phyloP scores from a whole-genome alignment of 2,329 filamentous ascomycete genomes.

The Botryosphaeria dothidea region DNA sequence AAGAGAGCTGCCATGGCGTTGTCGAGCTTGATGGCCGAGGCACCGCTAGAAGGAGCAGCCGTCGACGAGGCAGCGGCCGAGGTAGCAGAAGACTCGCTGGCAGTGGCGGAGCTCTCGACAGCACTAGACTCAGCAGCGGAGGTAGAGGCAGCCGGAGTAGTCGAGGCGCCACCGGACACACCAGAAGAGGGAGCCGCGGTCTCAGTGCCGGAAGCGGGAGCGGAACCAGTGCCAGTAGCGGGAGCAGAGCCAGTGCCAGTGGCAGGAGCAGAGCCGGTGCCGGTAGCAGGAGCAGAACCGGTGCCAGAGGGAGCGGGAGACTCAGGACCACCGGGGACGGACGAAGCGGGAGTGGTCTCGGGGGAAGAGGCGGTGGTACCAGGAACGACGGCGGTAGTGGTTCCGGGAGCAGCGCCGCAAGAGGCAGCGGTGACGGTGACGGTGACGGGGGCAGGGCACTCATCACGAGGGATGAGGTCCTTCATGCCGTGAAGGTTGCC shows the following conservation, averaged over 20 bases:
- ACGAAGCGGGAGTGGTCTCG: conserved; percentile 5
- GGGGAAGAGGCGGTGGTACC: background rate
- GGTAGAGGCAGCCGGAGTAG: background rate
- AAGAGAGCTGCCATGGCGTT: conserved; percentile 18
- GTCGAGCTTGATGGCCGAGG: conserved; percentile 1
- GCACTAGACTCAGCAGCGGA: background rate
- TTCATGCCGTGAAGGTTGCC: conserved; percentile 5
- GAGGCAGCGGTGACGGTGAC: background rate
- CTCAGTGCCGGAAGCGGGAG: background rate
- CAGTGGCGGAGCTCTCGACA: background rate
- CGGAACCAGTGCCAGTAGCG: background rate
- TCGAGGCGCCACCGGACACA: conserved; percentile 2
- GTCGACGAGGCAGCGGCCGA: conserved; percentile 15
- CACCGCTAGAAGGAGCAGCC: conserved; percentile 6
- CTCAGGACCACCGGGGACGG: background rate
- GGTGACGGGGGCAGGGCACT: conserved; percentile 2
- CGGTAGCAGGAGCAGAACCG: background rate
- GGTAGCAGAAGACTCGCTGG: background rate
- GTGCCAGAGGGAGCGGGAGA: background rate
- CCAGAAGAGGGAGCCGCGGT: background rate
- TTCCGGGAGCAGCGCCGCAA: background rate
- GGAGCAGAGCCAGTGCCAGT: background rate
- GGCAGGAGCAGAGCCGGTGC: background rate
- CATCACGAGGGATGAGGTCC: conserved; percentile 9
- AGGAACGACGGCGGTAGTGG: background rate